phyloP scores from a whole-genome alignment of 108 stramenopile genomes.

The Asterionellopsis glacialis region DNA sequence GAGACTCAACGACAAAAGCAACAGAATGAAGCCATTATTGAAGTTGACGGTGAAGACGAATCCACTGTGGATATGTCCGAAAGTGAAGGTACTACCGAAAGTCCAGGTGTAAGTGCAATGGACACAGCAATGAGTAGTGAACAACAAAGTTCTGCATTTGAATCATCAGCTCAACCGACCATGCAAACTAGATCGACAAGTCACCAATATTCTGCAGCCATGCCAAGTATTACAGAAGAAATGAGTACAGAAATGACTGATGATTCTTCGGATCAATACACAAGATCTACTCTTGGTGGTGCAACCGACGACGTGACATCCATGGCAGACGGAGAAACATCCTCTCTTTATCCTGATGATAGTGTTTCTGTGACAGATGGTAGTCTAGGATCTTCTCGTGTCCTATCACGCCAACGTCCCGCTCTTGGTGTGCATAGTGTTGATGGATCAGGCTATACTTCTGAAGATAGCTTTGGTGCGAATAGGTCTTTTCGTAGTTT shows the following conservation, averaged over 20 bases:
- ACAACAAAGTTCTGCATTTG: too few relatives aligned
- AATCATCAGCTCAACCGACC: too few relatives aligned
- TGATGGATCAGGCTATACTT: neutral
- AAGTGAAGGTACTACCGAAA: neutral
- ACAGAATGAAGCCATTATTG: neutral
- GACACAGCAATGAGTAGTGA: too few relatives aligned
- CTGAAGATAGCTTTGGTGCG: neutral
- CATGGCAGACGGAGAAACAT: too few relatives aligned
- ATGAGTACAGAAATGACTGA: too few relatives aligned
- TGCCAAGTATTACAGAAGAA: too few relatives aligned
- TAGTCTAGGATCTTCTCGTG: neutral
- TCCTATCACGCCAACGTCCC: neutral
- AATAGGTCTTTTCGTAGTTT: neutral
- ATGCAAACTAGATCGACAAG: too few relatives aligned
- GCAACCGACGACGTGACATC: too few relatives aligned
- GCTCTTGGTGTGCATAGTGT: too few relatives aligned
- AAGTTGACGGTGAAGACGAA: constrained; percentile 1
- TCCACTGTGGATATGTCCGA: neutral
- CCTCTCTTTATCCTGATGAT: neutral
- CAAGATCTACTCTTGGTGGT: too few relatives aligned
- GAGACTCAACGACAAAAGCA: neutral
- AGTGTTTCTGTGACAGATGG: neutral
- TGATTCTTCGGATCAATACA: too few relatives aligned
- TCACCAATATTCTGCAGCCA: too few relatives aligned
- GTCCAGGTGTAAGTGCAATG: neutral